Evolutionary conservation across 2,329 filamentous ascomycete genomes (phyloP), one percentile per base, ranked within the genome.

Genomic region (Daldinia eschscholtzii): DNA sequence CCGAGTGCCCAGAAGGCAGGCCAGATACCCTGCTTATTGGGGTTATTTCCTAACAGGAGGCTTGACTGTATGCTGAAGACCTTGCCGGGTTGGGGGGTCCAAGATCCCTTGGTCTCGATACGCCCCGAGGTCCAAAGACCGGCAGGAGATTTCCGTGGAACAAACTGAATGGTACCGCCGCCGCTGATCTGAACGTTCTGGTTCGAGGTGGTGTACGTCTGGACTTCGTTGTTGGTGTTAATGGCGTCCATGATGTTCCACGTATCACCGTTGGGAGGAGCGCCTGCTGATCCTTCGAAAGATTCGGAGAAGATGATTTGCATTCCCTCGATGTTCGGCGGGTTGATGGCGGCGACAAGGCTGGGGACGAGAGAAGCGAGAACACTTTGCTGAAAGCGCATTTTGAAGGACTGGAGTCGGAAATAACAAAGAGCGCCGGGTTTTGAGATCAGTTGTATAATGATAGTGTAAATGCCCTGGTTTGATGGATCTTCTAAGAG

Each of bases 1-100:
- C 87, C 86, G 15, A 88, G 80, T 67, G 87, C 79, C 86, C 86
- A 89, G 73, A 88, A 88, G 0, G 87, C 87, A 0, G 87, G 86
- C 87, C 86, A 89, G 57, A 88, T 80, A 4, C 87, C 87, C 71
- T 87, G 81, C 76, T 87, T 85, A 48, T 76, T 75, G 1, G 76
- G 46, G 75, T 83, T 83, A 65, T 73, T 73, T 12, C 84, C 87
- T 53, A 87, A 79, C 39, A 85, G 82, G 52, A 88, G 77, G 26
- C 76, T 75, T 4, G 83, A 81, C 66, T 87, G 83, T 30, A 85
- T 78, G 44, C 81, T 77, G 23, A 84, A 87, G 33, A 83, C 73
- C 65, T 81, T 82, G 68, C 85, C 84, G 1, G 79, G 66, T 0
- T 72, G 65, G 0, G 87, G 86, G 0, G 83, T 86, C 70, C 85